A percentile compares a stretch with the other conserved stretches of the same genome.
These are phyloP conservation scores for Backusella circina DNA, from an alignment of 192 early-diverging fungal genomes.

Conservation along the genomic window DNA sequence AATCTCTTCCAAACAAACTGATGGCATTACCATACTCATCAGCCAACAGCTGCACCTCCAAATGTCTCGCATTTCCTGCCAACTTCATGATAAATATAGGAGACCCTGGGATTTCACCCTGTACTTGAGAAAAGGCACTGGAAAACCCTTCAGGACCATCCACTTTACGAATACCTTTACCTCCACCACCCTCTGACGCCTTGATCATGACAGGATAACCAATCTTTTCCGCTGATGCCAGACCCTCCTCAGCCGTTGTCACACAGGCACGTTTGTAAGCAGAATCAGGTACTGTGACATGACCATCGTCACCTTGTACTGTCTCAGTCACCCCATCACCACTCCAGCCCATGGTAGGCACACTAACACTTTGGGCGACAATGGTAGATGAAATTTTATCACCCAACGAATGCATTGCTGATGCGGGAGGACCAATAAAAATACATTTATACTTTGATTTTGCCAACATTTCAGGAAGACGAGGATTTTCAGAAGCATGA, in stretches of 20 bases:
- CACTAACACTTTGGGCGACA: conserved; percentile 93
- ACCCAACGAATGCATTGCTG: conserved; percentile 96
- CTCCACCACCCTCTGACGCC: conserved; percentile 97
- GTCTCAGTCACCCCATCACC: conserved; percentile 82
- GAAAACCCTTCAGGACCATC: conserved; percentile 69
- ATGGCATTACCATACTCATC: conserved; percentile 98
- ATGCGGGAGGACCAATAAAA: conserved; percentile 95
- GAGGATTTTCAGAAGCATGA: conserved; percentile 98
- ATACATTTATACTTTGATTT: conserved; percentile 77
- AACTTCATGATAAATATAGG: conserved; percentile 99
- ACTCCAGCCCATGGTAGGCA: conserved; percentile 95
- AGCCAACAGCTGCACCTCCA: conserved; percentile 95
- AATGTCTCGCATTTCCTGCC: conserved; percentile 86
- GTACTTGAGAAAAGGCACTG: conserved; percentile 80
- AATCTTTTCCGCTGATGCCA: conserved; percentile 80
- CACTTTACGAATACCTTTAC: conserved; percentile 98
- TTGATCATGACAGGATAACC: conserved; percentile 99
- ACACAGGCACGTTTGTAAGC: conserved; percentile 82
- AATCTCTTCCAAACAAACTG: conserved; percentile 97
- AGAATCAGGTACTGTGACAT: conserved; percentile 77
- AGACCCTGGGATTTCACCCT: conserved; percentile 92
- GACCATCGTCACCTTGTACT: conserved; percentile 60
- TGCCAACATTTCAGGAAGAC: conserved; percentile 89
- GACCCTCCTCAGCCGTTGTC: conserved; percentile 82
- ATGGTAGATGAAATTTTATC: conserved; percentile 99